Evolutionary conservation across 306 rosid genomes (phyloP).

Genomic region (Trifolium pratense): DNA sequence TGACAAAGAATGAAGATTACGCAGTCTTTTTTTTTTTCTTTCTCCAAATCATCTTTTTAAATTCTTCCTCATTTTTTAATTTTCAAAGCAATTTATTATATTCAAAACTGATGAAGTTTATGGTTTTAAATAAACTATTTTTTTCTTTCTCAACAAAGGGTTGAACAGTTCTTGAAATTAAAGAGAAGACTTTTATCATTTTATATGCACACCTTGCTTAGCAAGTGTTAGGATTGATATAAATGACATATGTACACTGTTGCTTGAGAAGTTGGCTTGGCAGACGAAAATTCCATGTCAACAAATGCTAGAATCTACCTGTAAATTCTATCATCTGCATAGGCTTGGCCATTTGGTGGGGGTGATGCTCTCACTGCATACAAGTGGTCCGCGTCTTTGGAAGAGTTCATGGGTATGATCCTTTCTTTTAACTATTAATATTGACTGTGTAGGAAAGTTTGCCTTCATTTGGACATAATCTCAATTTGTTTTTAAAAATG

Average conservation of each 20-base stretch:
- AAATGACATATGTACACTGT: not conserved
- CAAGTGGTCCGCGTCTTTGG: constrained; percentile 36
- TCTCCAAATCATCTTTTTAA: not conserved
- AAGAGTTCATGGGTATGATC: constrained; percentile 45
- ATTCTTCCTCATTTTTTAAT: not conserved
- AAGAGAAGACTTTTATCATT: not conserved
- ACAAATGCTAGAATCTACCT: constrained; percentile 29
- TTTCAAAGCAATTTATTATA: not conserved
- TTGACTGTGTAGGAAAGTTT: constrained; percentile 25
- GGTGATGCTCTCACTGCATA: constrained; percentile 33
- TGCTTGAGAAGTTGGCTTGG: constrained; percentile 39
- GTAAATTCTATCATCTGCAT: constrained; percentile 35
- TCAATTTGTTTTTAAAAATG: constrained; percentile 26
- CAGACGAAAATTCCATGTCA: constrained; percentile 21
- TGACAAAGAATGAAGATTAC: not conserved
- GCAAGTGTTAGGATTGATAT: not conserved
- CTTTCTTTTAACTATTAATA: constrained; percentile 32
- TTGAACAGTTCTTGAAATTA: constrained; percentile 1
- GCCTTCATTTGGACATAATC: constrained; percentile 32
- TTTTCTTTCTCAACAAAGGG: not conserved
- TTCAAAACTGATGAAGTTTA: not conserved
- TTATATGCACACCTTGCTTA: not conserved
- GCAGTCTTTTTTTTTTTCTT: not conserved
- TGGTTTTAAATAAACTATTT: not conserved
- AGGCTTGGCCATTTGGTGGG: constrained; percentile 38